Conservation (phyloP, 2,329 filamentous ascomycete genomes). For the Exophiala sp. region DNA sequence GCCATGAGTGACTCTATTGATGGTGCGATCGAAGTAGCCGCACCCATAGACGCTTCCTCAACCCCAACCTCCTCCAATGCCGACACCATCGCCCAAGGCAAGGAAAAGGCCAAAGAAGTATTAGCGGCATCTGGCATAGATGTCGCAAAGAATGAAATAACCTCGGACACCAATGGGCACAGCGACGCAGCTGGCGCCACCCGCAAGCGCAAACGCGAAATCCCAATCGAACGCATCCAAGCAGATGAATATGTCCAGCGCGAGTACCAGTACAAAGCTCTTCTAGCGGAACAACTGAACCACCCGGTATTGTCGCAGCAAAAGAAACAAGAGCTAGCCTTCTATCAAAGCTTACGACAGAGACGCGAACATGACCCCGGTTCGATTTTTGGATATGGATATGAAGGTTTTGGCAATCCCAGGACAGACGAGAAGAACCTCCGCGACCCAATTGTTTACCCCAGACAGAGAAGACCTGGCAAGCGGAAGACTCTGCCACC, state of each 20-base stretch:
- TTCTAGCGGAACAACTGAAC: slow-evolving; percentile 50
- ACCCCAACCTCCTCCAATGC: slow-evolving; percentile 10
- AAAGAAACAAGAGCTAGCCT: slow-evolving; percentile 65
- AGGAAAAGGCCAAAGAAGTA: slow-evolving; percentile 58
- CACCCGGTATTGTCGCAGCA: slow-evolving; percentile 58
- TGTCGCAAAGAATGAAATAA: slow-evolving; percentile 31
- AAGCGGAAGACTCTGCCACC: slow-evolving; percentile 70
- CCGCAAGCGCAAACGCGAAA: slow-evolving; percentile 46
- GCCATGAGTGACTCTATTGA: slow-evolving; percentile 22
- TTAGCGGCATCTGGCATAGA: slow-evolving; percentile 51
- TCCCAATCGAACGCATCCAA: slow-evolving; percentile 46
- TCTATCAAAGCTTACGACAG: slow-evolving; percentile 65
- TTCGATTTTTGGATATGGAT: slow-evolving; percentile 66
- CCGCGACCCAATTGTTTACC: slow-evolving; percentile 72
- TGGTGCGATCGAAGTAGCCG: slow-evolving; percentile 21
- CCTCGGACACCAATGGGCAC: slow-evolving; percentile 32
- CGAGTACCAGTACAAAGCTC: slow-evolving; percentile 58
- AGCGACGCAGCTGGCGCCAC: slow-evolving; percentile 30
- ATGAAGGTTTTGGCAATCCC: slow-evolving; percentile 84
- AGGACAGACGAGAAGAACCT: slow-evolving; percentile 65
- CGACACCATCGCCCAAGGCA: slow-evolving; percentile 55
- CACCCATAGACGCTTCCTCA: slow-evolving; percentile 13
- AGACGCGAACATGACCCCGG: slow-evolving; percentile 55
- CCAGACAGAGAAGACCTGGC: slow-evolving; percentile 70
- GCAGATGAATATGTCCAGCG: slow-evolving; percentile 64